Conservation (phyloP, 257 asterid species). For the Petunia axillaris region DNA sequence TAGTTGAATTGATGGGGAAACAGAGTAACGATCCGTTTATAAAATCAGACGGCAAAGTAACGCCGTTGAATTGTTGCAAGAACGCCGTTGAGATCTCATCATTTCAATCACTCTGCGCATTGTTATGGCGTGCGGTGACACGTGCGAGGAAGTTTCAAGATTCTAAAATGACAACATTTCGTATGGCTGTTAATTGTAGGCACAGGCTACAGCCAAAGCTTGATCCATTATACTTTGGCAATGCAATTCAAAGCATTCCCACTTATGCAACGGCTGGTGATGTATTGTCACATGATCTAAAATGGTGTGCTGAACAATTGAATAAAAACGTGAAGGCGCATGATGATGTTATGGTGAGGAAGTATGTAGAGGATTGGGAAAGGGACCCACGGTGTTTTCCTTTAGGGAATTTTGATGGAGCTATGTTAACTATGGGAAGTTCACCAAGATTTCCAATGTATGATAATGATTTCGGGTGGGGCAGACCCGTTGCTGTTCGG, state of each 20-base stretch:
- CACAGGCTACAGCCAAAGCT: conserved; percentile 45
- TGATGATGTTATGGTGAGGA: conserved; percentile 33
- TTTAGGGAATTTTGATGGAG: conserved; percentile 46
- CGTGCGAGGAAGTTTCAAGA: conserved; percentile 41
- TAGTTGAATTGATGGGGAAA: conserved; percentile 29
- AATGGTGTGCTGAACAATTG: conserved; percentile 49
- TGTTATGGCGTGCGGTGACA: conserved; percentile 51
- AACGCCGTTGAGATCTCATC: conserved; percentile 38
- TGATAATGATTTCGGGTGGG: conserved; percentile 56
- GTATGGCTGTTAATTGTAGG: conserved; percentile 45
- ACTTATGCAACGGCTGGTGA: conserved; percentile 44
- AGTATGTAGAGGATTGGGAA: conserved; percentile 42
- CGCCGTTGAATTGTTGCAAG: conserved; percentile 6
- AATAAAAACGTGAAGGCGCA: conserved; percentile 38
- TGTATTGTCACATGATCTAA: conserved; percentile 33
- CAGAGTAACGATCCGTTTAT: conserved; percentile 23
- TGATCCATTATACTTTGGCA: conserved; percentile 43
- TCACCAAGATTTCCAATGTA: conserved; percentile 51
- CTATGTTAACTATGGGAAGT: conserved; percentile 49
- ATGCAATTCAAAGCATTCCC: conserved; percentile 49
- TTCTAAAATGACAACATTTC: conserved; percentile 41
- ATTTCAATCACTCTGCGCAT: conserved; percentile 43
- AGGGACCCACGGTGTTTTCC: conserved; percentile 43
- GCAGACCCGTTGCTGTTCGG: conserved; percentile 45
- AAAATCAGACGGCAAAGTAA: background rate